Percentiles rank a stretch among this genome's conserved stretches.
Conservation (phyloP, 352 stramenopile species). For the Poterioochromonas sp. region DNA sequence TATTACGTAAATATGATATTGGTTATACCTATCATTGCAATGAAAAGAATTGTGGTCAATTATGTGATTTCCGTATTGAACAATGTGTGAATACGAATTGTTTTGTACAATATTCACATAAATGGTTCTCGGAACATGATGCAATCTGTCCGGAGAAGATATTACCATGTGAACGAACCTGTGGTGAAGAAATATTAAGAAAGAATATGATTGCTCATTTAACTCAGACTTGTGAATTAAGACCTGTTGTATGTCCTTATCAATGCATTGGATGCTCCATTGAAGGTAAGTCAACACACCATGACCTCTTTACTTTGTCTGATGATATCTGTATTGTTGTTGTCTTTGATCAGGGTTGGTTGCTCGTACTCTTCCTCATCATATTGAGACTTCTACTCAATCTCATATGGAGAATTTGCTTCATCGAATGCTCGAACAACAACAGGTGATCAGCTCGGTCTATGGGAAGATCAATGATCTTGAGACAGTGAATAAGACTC, state of each 20-base stretch:
- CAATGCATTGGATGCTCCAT: neutral
- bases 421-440: neutral
- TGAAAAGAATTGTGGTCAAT: neutral
- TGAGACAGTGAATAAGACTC: neutral
- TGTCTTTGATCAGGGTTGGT: neutral
- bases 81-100: neutral
- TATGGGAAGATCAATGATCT: neutral
- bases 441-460: neutral
- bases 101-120: neutral
- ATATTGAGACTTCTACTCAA: neutral
- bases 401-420: neutral
- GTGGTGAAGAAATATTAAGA: neutral
- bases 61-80: neutral
- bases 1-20: neutral
- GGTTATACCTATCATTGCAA: neutral
- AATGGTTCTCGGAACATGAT: conserved; percentile 4
- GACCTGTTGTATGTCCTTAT: neutral
- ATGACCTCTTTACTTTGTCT: too few species aligned
- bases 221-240: neutral
- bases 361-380: neutral
- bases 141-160: conserved; percentile 12
- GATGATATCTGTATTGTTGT: neutral
- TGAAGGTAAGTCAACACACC: neutral
- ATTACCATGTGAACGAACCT: neutral
- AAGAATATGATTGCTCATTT: neutral